Conservation (phyloP, 176 grass and related monocot genomes). For the Aegilops speltoides region DNA sequence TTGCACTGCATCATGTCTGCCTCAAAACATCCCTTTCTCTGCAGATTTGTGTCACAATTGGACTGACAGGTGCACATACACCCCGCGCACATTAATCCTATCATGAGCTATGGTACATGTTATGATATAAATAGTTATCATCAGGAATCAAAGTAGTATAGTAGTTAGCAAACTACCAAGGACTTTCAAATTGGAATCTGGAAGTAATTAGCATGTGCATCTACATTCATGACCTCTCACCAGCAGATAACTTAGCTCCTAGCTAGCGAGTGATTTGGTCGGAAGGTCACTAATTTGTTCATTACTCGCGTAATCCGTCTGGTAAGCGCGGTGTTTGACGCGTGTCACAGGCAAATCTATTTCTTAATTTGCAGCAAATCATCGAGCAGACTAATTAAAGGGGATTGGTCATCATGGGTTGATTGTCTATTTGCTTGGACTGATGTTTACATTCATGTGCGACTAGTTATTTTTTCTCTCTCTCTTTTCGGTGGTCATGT, state of each 20-base stretch:
- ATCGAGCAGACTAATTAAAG: not conserved
- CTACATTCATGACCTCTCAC: too few species aligned
- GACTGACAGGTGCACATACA: too few species aligned
- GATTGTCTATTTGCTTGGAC: not conserved
- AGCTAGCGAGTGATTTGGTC: not conserved
- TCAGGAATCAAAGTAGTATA: too few species aligned
- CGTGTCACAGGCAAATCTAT: not conserved
- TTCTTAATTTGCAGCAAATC: conserved; percentile 14
- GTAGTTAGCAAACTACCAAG: too few species aligned
- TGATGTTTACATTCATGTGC: not conserved
- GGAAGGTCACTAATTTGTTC: not conserved
- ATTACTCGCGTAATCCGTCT: not conserved
- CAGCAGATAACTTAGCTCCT: too few species aligned
- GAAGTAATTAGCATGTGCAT: too few species aligned
- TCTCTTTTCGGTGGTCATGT: not conserved
- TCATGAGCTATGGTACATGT: too few species aligned
- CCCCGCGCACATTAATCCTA: too few species aligned
- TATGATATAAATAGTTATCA: too few species aligned
- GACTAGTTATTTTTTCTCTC: not conserved
- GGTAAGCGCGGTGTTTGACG: not conserved
- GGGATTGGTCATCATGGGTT: conserved; percentile 1
- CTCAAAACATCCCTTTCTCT: not conserved
- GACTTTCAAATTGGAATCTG: too few species aligned
- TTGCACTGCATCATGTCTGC: not conserved
- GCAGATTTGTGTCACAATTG: not conserved